Base-by-base conservation (phyloP, 805 yeast genomes). In the Ogataea populi-albae region DNA sequence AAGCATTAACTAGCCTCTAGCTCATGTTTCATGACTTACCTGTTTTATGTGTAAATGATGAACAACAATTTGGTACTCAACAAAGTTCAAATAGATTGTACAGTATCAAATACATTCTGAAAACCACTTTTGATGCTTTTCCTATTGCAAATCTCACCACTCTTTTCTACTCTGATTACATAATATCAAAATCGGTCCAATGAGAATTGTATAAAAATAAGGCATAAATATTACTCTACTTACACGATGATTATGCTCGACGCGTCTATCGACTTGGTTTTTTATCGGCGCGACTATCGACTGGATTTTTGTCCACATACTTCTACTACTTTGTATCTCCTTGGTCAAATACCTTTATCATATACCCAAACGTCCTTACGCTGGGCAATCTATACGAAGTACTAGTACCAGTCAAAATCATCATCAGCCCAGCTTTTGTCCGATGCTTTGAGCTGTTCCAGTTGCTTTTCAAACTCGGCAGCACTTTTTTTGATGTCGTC, bases 361-460 rank as follows among this genome's bases (percentile, higher is more conserved):
- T 8, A 26, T 10, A 9, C 12, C 29, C 9, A 26, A 11, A 26
- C n/a, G 19, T 27, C 20, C 19, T 7, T 8, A 6, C 17, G n/a
- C 20, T 27, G 8, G 8, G 7, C 6, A 15, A 9, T 8, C 24
- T 22, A 11, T 9, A 22, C 9, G n/a, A n/a, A n/a, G n/a, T 10
- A 17, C 34, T 27, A 40, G 16, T 35, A 44, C 48, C 48, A 44
- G 15, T 41, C 49, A 20, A 45, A 37, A 15, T 45, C 49, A n/a
- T n/a, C n/a, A 30, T 45, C 49, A 6, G 49, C 46, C 49, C 49
- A 45, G 31, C 35, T 32, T 5, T 39, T 28, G 12, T 31, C 25
- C 9, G 33, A 40, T n/a, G 35, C 17, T 19, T 36, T 40, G 27
- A 31, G 31, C 26, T 43, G 23, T 7, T 43, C 41, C 18, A 41